These are phyloP conservation scores for Backusella morwellensis DNA, from an alignment of 192 early-diverging fungal species.

Conservation along the genomic window DNA sequence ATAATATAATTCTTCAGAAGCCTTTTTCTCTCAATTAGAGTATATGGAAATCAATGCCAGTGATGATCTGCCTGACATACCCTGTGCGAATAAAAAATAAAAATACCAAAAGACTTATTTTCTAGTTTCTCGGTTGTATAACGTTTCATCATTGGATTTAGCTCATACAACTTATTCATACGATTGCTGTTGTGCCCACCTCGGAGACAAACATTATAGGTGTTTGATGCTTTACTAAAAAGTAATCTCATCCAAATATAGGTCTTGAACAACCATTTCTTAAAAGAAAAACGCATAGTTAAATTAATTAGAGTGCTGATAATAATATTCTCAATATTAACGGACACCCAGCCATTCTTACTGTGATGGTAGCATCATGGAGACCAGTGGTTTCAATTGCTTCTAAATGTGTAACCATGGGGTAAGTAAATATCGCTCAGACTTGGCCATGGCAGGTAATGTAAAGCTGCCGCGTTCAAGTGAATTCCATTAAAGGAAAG, in stretches of 20 bases:
- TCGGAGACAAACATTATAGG: conserved; percentile 93
- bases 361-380: conserved; percentile 80
- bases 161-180: conserved; percentile 87
- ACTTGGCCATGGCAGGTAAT: conserved; percentile 93
- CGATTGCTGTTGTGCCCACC: conserved; percentile 80
- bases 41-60: conserved; percentile 74
- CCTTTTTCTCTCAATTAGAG: conserved; percentile 17
- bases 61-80: conserved; percentile 72
- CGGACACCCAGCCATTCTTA: conserved; percentile 95
- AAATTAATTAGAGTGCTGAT: neutral
- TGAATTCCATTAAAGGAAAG: conserved; percentile 70
- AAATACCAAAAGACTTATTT: conserved; percentile 89
- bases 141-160: conserved; percentile 76
- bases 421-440: conserved; percentile 84
- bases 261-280: conserved; percentile 87
- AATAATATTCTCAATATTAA: neutral
- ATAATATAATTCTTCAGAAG: neutral
- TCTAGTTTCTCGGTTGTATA: conserved; percentile 66
- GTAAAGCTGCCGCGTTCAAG: conserved; percentile 88
- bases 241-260: conserved; percentile 85
- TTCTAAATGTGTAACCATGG: conserved; percentile 69
- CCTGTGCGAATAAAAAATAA: conserved; percentile 87
- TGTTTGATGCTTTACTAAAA: conserved; percentile 94
- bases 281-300: neutral
- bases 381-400: conserved; percentile 76